phyloP scores from a whole-genome alignment of 176 grass and related monocot genomes.

The Phyllostachys edulis region DNA sequence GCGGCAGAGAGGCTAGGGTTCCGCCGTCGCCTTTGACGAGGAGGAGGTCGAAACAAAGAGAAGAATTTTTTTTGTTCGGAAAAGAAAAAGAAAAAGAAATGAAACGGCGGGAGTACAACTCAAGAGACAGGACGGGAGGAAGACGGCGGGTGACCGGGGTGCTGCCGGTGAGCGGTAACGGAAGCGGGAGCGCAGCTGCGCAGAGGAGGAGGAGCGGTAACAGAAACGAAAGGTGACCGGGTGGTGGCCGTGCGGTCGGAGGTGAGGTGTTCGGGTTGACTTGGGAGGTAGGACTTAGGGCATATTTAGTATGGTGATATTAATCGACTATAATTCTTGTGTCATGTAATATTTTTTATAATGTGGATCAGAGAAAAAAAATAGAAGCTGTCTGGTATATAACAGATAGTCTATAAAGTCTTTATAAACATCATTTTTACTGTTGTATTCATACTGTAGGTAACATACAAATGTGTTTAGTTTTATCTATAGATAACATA shows the following conservation, averaged over 20 bases:
- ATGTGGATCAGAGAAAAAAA: no score
- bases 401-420: no score
- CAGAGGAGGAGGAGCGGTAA: not conserved
- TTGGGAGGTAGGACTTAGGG: no score
- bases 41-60: not conserved
- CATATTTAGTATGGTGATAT: no score
- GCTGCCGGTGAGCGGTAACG: not conserved
- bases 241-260: no score
- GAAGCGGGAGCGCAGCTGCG: not conserved
- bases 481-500: no score
- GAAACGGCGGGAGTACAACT: not conserved
- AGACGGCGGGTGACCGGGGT: not conserved
- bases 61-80: not conserved
- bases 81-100: not conserved
- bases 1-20: not conserved
- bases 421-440: no score
- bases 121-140: not conserved
- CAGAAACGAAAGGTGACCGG: not conserved
- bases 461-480: no score
- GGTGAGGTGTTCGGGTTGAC: not conserved
- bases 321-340: no score
- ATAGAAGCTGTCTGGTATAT: no score
- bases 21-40: slow-evolving; percentile 12
- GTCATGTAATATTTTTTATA: no score
- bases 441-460: no score